Conservation (phyloP, 352 stramenopile genomes). For the Globisporangium carolinianum region DNA sequence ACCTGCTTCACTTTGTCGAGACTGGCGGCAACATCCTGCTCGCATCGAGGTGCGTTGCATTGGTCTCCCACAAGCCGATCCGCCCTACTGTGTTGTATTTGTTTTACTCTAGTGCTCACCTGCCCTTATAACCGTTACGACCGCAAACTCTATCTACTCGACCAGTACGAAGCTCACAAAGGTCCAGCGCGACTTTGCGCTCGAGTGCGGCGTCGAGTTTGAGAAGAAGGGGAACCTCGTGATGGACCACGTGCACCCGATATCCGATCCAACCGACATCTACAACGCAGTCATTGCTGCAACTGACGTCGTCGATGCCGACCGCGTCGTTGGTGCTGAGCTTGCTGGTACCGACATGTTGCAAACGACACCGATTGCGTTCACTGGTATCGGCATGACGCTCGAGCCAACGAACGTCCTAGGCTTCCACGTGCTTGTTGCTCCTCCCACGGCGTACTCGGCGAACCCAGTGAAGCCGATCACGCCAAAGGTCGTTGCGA, state of each 20-base stretch:
- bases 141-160: not conserved
- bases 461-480: conserved; percentile 70
- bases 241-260: conserved; percentile 81
- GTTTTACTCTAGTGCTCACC: not conserved
- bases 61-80: no score
- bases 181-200: conserved; percentile 76
- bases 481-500: conserved; percentile 45
- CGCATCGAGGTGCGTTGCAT: conserved; percentile 24
- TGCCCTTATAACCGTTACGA: no score
- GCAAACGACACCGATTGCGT: conserved; percentile 63
- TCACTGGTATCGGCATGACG: conserved; percentile 73
- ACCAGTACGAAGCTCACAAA: conserved; percentile 65
- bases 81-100: not conserved
- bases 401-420: conserved; percentile 82
- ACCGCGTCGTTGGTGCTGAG: conserved; percentile 45
- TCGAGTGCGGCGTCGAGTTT: conserved; percentile 85
- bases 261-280: conserved; percentile 48
- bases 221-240: conserved; percentile 85
- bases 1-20: conserved; percentile 83
- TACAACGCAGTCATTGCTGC: conserved; percentile 75
- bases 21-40: conserved; percentile 81
- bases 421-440: conserved; percentile 71
- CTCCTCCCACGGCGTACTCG: conserved; percentile 78
- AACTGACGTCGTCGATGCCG: conserved; percentile 60
- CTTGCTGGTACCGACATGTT: conserved; percentile 24